Evolutionary conservation across 1,284 basidiomycete species (phyloP).

Genomic region (Naganishia liquefaciens): DNA sequence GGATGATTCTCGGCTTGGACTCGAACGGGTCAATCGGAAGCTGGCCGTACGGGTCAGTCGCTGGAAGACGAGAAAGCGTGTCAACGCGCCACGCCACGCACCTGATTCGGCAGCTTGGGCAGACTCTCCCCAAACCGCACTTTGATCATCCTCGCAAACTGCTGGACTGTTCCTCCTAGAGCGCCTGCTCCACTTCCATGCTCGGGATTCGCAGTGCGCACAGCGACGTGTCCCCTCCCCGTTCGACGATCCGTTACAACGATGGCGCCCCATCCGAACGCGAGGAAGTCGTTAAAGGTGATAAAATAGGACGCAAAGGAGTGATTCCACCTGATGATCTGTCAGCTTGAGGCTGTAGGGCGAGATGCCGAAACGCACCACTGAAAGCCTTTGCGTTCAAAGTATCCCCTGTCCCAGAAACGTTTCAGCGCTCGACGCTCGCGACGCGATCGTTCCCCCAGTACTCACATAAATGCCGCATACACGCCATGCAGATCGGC

Average conservation of each 20-base stretch:
- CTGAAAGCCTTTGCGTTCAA: conserved; percentile 69
- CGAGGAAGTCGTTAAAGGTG: conserved; percentile 76
- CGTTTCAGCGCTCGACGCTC: neutral
- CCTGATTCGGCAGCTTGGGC: conserved; percentile 67
- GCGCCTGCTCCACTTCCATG: conserved; percentile 13
- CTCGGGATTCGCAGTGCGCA: conserved; percentile 50
- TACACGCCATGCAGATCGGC: conserved; percentile 83
- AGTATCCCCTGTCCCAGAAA: conserved; percentile 62
- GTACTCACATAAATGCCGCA: conserved; percentile 67
- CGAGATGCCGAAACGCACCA: conserved; percentile 61
- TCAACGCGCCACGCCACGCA: conserved; percentile 52
- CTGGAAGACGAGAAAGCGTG: too few relatives aligned
- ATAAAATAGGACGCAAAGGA: conserved; percentile 79
- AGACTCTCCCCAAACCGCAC: conserved; percentile 71
- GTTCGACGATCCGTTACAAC: conserved; percentile 69
- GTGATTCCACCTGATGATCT: conserved; percentile 65
- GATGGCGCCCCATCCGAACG: conserved; percentile 82
- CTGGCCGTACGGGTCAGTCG: conserved; percentile 17
- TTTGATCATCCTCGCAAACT: conserved; percentile 53
- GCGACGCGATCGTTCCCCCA: neutral
- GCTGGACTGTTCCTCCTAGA: conserved; percentile 30
- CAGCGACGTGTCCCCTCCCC: conserved; percentile 71
- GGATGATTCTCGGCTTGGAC: conserved; percentile 65
- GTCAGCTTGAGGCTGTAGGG: neutral
- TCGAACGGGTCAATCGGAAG: conserved; percentile 64